Evolutionary conservation across 2,329 filamentous ascomycete genomes (phyloP).

Genomic region (Myriosclerotinia duriaeana): DNA sequence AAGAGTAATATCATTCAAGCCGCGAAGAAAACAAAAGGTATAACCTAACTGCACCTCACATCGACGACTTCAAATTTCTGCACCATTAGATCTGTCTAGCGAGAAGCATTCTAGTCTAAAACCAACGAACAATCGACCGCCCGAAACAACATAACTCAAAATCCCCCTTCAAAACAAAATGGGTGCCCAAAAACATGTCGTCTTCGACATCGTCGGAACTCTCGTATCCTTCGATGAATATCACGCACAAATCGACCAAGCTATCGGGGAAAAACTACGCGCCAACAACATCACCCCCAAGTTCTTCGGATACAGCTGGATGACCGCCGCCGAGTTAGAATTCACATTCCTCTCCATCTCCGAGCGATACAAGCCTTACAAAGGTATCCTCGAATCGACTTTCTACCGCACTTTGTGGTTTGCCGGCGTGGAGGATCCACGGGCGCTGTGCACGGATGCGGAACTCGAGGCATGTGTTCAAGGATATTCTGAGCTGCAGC

Average conservation of each 20-base stretch:
- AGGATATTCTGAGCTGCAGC: constrained; percentile 42
- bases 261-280: constrained; percentile 46
- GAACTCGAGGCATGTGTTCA: constrained; percentile 45
- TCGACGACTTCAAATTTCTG: not conserved
- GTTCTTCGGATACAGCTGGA: constrained; percentile 49
- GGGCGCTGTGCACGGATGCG: constrained; percentile 45
- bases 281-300: constrained; percentile 44
- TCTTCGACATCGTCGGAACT: constrained; percentile 54
- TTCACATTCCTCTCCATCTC: constrained; percentile 51
- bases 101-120: not conserved
- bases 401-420: constrained; percentile 52
- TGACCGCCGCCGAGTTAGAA: constrained; percentile 49
- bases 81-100: not conserved
- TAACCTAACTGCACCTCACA: not conserved
- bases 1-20: not conserved
- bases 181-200: constrained; percentile 44
- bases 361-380: constrained; percentile 46
- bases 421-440: constrained; percentile 47
- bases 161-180: not conserved
- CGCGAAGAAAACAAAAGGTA: not conserved
- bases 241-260: constrained; percentile 44
- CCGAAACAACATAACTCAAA: not conserved
- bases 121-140: not conserved
- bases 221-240: constrained; percentile 48
- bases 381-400: constrained; percentile 45